Base-by-base conservation (phyloP, 1,139 yeast species). In the Casaregolazyma suthepensis region DNA sequence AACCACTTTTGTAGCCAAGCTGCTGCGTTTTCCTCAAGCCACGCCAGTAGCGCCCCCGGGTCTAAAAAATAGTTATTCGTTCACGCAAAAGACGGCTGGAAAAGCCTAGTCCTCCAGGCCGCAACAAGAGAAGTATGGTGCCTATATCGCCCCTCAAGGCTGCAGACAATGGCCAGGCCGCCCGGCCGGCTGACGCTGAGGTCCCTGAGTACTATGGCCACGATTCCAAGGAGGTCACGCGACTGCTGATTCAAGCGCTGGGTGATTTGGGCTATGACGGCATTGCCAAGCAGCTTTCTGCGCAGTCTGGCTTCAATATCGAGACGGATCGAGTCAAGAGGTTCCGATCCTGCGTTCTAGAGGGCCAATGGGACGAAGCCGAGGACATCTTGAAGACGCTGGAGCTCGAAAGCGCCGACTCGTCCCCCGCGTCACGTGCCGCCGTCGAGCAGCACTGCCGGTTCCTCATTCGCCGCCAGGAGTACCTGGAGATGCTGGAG, bases 211-310 rank as follows among this genome's bases (percentile, higher is more conserved):
- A 49, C 37, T 44, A 29, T 43, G 70, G 69, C 15, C 65, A 71
- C 31, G 68, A 71, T 58, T 70, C 66, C 45, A 63, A 62, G 15
- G 82, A 80, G 61, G 70, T 79, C 12, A 73, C 81, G 1, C 71
- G 81, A 50, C 66, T 80, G 23, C 61, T 80, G 40, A 74, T 79
- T 35, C 82, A 79, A 58, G 68, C 81, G 1, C 64, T 80, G 49
- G 65, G 67, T 43, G 83, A 79, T 56, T 57, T 80, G 54, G 84
- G 83, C 2, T 78, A 76, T 59, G 56, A 64, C 6, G 60, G 66
- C 10, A 64, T 79, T 1, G 76, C 80, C 0, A 57, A 64, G 10
- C 52, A 61, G 2, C 65, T 80, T 46, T 76, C 76, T 53, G 57
- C 63, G 9, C 75, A 76, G 54, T 74, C 82, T n/a, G 68, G 74